phyloP scores from a whole-genome alignment of 805 yeast species.

The Myxozyma monticola region DNA sequence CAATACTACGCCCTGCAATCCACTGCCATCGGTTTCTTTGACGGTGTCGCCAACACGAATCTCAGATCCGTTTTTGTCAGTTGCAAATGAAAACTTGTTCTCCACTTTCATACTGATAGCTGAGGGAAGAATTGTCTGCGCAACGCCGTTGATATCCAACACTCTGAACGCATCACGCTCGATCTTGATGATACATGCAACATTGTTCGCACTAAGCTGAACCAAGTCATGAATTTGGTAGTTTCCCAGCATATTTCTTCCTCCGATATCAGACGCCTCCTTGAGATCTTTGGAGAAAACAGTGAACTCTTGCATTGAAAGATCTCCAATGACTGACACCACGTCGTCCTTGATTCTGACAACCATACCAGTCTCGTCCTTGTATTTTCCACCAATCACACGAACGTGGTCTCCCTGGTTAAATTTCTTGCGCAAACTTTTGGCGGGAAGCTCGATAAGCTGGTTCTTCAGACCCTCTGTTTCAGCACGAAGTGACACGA shows the following conservation, averaged over 20 bases:
- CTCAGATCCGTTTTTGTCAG: slow-evolving; percentile 82
- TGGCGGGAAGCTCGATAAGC: slow-evolving; percentile 76
- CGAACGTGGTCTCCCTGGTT: slow-evolving; percentile 29
- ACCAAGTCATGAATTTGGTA: slow-evolving; percentile 89
- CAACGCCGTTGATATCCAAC: slow-evolving; percentile 77
- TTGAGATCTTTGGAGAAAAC: slow-evolving; percentile 90
- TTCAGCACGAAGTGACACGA: slow-evolving; percentile 48
- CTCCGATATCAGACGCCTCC: slow-evolving; percentile 85
- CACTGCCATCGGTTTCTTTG: slow-evolving; percentile 78
- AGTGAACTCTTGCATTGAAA: slow-evolving; percentile 81
- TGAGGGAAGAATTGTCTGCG: slow-evolving; percentile 68
- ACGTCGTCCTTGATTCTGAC: slow-evolving; percentile 78
- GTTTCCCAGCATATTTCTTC: slow-evolving; percentile 60
- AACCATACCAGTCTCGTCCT: slow-evolving; percentile 93
- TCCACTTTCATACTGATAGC: slow-evolving; percentile 78
- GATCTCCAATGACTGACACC: slow-evolving; percentile 86
- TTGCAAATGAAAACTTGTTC: slow-evolving; percentile 72
- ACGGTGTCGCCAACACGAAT: slow-evolving; percentile 89
- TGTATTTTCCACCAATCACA: slow-evolving; percentile 67
- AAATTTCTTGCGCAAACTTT: slow-evolving; percentile 71
- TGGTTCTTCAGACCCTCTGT: slow-evolving; percentile 53
- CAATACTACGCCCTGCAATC: slow-evolving; percentile 82
- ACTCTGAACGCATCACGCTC: slow-evolving; percentile 85
- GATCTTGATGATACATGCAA: slow-evolving; percentile 86
- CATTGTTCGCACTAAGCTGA: slow-evolving; percentile 78